These are phyloP conservation scores for Avena eriantha DNA, from an alignment of 176 grass and related monocot species.

Conservation along the genomic window DNA sequence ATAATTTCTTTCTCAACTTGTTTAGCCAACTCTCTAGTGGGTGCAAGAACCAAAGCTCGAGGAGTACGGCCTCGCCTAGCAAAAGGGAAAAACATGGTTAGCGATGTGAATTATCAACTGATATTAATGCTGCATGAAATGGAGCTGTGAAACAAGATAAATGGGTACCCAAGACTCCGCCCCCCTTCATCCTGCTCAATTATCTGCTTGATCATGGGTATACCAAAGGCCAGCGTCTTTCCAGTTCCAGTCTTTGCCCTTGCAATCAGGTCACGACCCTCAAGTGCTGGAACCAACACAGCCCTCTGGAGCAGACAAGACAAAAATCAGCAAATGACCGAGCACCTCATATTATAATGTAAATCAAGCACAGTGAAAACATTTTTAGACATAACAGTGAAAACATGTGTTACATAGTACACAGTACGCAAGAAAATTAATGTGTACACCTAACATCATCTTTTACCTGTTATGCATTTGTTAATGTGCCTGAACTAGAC, in stretches of 20 bases:
- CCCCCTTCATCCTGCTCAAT: constrained; percentile 63
- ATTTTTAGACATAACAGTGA: background rate
- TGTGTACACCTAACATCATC: background rate
- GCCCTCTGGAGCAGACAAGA: constrained; percentile 70
- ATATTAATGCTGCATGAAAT: background rate
- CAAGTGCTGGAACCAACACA: constrained; percentile 83
- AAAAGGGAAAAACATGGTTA: constrained; percentile 36
- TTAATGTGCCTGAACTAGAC: background rate
- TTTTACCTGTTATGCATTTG: background rate
- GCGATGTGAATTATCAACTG: constrained; percentile 26
- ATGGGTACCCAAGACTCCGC: constrained; percentile 54
- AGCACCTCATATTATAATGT: background rate
- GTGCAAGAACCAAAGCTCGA: constrained; percentile 82
- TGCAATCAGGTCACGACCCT: constrained; percentile 95
- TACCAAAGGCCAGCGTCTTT: constrained; percentile 96
- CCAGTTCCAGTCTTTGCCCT: constrained; percentile 97
- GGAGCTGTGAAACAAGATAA: constrained; percentile 9
- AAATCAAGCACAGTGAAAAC: background rate
- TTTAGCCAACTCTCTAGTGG: constrained; percentile 93
- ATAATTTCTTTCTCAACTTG: constrained; percentile 99
- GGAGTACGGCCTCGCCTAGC: constrained; percentile 71
- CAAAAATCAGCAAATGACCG: background rate
- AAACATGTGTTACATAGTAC: background rate
- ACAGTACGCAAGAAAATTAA: background rate
- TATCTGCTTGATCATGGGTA: constrained; percentile 93